Conservation (phyloP, 768 basidiomycete species). For the Tephrocybe rancida region DNA sequence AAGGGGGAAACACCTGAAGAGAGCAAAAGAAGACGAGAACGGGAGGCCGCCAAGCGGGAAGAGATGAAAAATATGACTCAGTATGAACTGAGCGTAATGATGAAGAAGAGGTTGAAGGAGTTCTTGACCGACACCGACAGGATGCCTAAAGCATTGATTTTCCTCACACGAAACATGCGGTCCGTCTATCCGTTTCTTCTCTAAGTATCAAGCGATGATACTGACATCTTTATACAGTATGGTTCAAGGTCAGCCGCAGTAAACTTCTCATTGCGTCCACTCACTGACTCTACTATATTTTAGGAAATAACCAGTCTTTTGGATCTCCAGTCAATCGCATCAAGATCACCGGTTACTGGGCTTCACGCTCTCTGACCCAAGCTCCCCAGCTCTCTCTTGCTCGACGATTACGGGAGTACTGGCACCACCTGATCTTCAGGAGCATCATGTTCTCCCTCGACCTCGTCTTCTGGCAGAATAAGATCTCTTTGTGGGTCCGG, state of each 20-base stretch:
- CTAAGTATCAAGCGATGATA: not conserved
- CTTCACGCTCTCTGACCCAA: conserved; percentile 64
- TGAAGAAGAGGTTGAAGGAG: conserved; percentile 67
- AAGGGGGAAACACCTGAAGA: conserved; percentile 25
- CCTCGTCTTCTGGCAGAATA: conserved; percentile 66
- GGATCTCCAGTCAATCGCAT: conserved; percentile 89
- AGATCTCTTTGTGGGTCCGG: conserved; percentile 52
- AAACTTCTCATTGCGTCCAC: conserved; percentile 21
- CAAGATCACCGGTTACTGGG: conserved; percentile 87
- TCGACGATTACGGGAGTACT: conserved; percentile 52
- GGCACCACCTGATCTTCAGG: conserved; percentile 64
- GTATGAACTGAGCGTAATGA: conserved; percentile 68
- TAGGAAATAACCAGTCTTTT: conserved; percentile 80
- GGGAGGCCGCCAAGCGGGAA: conserved; percentile 23
- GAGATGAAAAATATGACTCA: conserved; percentile 46
- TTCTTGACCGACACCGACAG: conserved; percentile 76
- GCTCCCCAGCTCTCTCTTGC: conserved; percentile 41
- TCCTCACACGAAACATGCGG: conserved; percentile 80
- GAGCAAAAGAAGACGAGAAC: conserved; percentile 16
- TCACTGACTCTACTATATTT: not conserved
- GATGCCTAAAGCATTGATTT: conserved; percentile 78
- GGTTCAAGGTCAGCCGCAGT: conserved; percentile 43
- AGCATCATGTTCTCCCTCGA: conserved; percentile 71
- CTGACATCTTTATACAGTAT: conserved; percentile 29
- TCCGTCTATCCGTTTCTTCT: conserved; percentile 20